Base-by-base conservation (phyloP, 768 basidiomycete species). In the Dacryopinax primogenitus region DNA sequence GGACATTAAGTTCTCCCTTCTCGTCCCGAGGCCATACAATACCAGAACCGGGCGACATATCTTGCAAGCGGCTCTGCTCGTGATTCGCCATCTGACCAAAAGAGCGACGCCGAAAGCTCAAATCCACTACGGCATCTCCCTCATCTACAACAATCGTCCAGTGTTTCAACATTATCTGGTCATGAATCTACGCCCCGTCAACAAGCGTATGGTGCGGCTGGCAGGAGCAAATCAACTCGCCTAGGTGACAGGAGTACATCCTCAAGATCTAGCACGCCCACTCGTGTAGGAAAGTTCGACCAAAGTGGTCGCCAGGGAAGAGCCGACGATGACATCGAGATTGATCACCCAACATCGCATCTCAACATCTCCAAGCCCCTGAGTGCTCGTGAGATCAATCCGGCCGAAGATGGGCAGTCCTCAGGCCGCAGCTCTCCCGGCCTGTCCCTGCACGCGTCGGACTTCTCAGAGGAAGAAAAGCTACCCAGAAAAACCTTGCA, bases 371-470 rank as follows among this genome's bases (percentile, higher is more conserved):
- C 51, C 9, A 58, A 58, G 30, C 51, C 51, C 3, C 51, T 58
- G 15, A 58, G 51, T 30, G 51, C 51, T 4, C 51, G 51, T 6
- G 51, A 58, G 26, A 32, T 58, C 23, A 58, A 58, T 21, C 51
- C 51, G 18, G 51, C 51, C 2, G 51, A 58, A 30, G 51, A 58
- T 58, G 51, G 51, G 9, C 51, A 58, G 30, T 58, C 51, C 51
- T 58, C 51, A 4, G 51, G 51, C 9, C 51, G 51, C 11, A 58
- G 51, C 30, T 58, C 51, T 4, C 51, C 51, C 15, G 51, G 51
- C 26, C 51, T 58, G 11, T 58, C 51, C 9, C 51, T 58, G 4
- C 51, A 58, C 32, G 26, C 51, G 3, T 58, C 51, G 26, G 51
- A 58, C 30, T 58, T 58, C 13, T 58, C 51, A 3, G 51, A 58